Percentiles rank a stretch among this genome's conserved stretches.
These are phyloP conservation scores for Dacryopinax primogenitus DNA, from an alignment of 768 basidiomycete species.

Conservation along the genomic window DNA sequence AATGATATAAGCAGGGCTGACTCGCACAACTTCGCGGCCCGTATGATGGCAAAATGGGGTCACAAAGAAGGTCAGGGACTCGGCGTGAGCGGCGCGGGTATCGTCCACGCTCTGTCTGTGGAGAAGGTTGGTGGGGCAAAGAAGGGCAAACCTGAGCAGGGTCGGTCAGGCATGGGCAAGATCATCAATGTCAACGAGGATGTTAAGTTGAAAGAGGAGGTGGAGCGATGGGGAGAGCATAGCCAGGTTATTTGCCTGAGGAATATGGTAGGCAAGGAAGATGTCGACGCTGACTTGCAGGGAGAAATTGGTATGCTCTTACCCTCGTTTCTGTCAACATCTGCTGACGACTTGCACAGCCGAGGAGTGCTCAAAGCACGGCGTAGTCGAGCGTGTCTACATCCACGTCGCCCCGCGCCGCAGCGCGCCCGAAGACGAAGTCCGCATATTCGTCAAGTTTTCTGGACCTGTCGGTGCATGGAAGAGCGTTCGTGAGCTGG, in stretches of 20 bases:
- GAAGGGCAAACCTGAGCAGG: conserved; percentile 22
- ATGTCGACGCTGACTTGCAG: conserved; percentile 65
- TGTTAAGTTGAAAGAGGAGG: conserved; percentile 59
- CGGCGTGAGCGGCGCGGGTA: conserved; percentile 70
- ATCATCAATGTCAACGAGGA: conserved; percentile 89
- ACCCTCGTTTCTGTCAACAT: neutral
- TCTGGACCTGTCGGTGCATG: conserved; percentile 87
- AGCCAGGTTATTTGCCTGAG: conserved; percentile 81
- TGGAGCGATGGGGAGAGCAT: conserved; percentile 71
- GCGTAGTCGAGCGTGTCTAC: conserved; percentile 80
- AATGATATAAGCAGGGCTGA: conserved; percentile 34
- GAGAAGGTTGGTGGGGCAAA: conserved; percentile 34
- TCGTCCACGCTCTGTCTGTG: conserved; percentile 77
- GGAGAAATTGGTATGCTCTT: conserved; percentile 65
- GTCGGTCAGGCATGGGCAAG: conserved; percentile 59
- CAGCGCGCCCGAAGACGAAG: conserved; percentile 56
- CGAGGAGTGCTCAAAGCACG: conserved; percentile 84
- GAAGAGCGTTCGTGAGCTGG: conserved; percentile 87
- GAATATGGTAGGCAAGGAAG: conserved; percentile 77
- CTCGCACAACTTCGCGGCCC: conserved; percentile 64
- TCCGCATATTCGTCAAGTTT: conserved; percentile 85
- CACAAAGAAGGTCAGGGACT: conserved; percentile 90
- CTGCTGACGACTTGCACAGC: conserved; percentile 33
- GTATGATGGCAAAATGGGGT: conserved; percentile 92
- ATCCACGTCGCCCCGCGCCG: conserved; percentile 68